Base-by-base conservation (phyloP, 805 yeast species). In the Cyberlindnera maclurae region DNA sequence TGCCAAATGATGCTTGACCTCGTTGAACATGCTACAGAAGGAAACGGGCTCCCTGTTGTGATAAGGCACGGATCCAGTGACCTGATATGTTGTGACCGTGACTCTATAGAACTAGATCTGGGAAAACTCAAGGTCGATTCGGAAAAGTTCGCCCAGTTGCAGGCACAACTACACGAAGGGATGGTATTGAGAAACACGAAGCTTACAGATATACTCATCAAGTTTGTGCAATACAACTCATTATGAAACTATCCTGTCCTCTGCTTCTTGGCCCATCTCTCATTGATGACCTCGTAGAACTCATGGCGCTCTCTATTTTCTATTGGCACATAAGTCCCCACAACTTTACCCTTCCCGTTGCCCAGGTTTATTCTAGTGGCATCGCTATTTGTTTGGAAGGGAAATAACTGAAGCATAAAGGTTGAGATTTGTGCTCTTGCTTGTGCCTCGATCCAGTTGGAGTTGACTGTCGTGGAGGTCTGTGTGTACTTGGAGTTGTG, bases 321-420 rank as follows among this genome's bases (percentile, higher is more conserved):
- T 30, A 87, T 57, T 7, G 82, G 81, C 4, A 71, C 68, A 54
- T 88, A 85, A 13, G 60, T 64, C 12, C 67, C 63, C 34, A 67
- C 67, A n/a, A 73, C 65, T 37, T 77, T 69, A 1, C 93, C 94
- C 22, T 61, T 58, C 1, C 97, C 97, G 55, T 82, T 82, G n/a
- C 97, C 96, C 0, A 73, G 49, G 50, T 82, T 82, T 24, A 81
- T 64, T 16, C 59, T 52, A 12, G 55, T 46, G 38, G 37, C 38
- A 9, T 36, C 34, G 1, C 35, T 27, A 15, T 28, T 27, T 26
- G 15, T 12, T 2, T 13, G 17, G 12, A 4, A 18, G 18, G 43
- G 45, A 34, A 64, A 49, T 4, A 41, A 26, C 1, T 49, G 46
- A 17, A 37, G 12, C 53, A 55, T 54, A 36, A 43, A 48, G 3